These are phyloP conservation scores for Termitomyces sp. DNA, from an alignment of 768 basidiomycete genomes.

Conservation along the genomic window DNA sequence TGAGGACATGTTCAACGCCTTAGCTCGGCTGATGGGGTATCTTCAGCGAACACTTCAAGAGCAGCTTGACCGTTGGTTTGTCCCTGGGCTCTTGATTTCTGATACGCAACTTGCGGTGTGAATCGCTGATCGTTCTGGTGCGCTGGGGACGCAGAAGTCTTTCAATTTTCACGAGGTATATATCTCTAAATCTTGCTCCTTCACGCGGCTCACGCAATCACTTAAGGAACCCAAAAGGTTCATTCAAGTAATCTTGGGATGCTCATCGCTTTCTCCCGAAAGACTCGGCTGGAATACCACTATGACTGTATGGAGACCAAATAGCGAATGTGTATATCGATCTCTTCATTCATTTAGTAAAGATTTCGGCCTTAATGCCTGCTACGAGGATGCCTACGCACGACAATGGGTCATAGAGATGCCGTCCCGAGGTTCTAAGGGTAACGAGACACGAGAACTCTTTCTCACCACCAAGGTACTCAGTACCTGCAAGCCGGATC, in stretches of 20 bases:
- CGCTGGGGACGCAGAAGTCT: constrained; percentile 2
- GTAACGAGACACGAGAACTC: too few relatives aligned
- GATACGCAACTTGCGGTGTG: background rate
- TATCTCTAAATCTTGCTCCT: too few relatives aligned
- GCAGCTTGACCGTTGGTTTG: constrained; percentile 13
- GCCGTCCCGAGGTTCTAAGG: background rate
- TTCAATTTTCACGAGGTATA: constrained; percentile 12
- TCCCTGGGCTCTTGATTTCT: constrained; percentile 7
- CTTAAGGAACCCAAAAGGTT: background rate
- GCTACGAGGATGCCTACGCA: background rate
- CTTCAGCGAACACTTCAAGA: constrained; percentile 4
- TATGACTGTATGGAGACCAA: background rate
- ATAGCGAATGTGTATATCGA: background rate
- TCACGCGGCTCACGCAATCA: background rate
- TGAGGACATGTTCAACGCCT: background rate
- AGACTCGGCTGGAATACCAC: background rate
- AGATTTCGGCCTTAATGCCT: background rate
- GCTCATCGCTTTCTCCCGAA: too few relatives aligned
- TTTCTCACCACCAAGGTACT: too few relatives aligned
- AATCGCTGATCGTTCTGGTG: constrained; percentile 7
- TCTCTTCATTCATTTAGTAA: background rate
- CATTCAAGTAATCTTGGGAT: background rate
- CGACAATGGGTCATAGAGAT: background rate
- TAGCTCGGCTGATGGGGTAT: constrained; percentile 1
- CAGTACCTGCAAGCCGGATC: too few relatives aligned